phyloP scores from a whole-genome alignment of 225 moss, liverwort and hornwort species.

The Physcomitrellopsis africana region DNA sequence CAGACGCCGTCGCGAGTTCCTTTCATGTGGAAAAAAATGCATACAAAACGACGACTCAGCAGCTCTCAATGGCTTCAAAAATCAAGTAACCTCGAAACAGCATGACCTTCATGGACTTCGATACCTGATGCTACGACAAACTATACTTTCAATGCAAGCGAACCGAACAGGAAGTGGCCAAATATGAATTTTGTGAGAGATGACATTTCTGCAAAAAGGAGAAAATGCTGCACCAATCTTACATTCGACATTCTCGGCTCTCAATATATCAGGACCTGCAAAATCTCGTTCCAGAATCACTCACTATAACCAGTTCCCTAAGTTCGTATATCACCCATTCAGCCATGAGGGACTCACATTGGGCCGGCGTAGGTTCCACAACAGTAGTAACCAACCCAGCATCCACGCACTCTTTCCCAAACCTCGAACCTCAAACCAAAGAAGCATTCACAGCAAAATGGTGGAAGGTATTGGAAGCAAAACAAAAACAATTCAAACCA shows the following conservation, averaged over 20 bases:
- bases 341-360: too few species aligned
- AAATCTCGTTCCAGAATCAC: too few species aligned
- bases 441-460: too few species aligned
- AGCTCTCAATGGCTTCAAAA: constrained; percentile 13
- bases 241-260: not conserved
- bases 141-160: not conserved
- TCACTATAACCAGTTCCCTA: too few species aligned
- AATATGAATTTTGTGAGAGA: not conserved
- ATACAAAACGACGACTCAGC: constrained; percentile 58
- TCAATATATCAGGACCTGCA: not conserved
- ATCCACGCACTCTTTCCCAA: too few species aligned
- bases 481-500: too few species aligned
- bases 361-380: too few species aligned
- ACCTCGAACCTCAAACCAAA: too few species aligned
- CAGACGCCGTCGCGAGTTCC: constrained; percentile 31
- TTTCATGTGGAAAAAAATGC: constrained; percentile 59
- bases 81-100: constrained; percentile 15
- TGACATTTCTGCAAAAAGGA: constrained; percentile 8
- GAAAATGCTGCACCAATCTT: not conserved
- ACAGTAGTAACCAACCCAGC: too few species aligned
- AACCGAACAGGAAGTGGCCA: not conserved
- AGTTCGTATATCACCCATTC: too few species aligned
- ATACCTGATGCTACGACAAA: not conserved
- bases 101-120: constrained; percentile 4
- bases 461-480: too few species aligned